Conservation (phyloP, 2,329 filamentous ascomycete genomes). For the Clathrospora elynae region DNA sequence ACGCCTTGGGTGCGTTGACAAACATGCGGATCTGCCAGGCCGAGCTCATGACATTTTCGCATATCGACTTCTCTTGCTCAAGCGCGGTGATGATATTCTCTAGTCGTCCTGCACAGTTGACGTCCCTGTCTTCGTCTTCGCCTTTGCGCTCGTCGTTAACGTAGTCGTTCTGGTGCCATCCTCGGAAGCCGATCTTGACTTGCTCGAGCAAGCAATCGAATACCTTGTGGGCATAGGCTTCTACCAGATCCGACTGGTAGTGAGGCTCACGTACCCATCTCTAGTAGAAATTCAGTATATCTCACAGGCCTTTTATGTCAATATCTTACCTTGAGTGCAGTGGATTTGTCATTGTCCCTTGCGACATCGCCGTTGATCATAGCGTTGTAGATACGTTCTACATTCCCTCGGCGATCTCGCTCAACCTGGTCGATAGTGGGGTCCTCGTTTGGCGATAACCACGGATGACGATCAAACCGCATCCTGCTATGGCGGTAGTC, state of each 20-base stretch:
- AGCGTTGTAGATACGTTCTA: slow-evolving; percentile 41
- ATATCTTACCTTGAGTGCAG: slow-evolving; percentile 45
- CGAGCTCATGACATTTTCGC: slow-evolving; percentile 46
- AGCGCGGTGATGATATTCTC: slow-evolving; percentile 40
- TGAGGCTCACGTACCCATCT: slow-evolving; percentile 41
- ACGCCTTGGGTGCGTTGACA: slow-evolving; percentile 44
- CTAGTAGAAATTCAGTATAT: too few species aligned
- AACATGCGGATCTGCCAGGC: slow-evolving; percentile 47
- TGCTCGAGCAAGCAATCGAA: slow-evolving; percentile 41
- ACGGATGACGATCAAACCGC: slow-evolving; percentile 34
- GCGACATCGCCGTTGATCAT: slow-evolving; percentile 39
- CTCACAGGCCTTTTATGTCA: too few species aligned
- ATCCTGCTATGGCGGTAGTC: slow-evolving; percentile 32
- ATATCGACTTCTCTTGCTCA: slow-evolving; percentile 45
- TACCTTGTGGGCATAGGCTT: slow-evolving; percentile 43
- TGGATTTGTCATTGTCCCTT: slow-evolving; percentile 38
- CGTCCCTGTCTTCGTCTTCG: slow-evolving; percentile 41
- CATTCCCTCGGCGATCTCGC: slow-evolving; percentile 23
- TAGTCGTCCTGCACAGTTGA: slow-evolving; percentile 35
- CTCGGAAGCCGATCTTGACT: slow-evolving; percentile 39
- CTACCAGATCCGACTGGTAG: slow-evolving; percentile 37
- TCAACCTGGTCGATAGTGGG: slow-evolving; percentile 29
- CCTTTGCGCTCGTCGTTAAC: slow-evolving; percentile 43
- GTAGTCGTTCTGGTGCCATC: slow-evolving; percentile 46
- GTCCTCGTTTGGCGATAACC: slow-evolving; percentile 31